Percentiles rank a stretch among this genome's conserved stretches.
Evolutionary conservation across 179 eudicot genomes (phyloP).

Genomic region (Amaranthus tricolor): DNA sequence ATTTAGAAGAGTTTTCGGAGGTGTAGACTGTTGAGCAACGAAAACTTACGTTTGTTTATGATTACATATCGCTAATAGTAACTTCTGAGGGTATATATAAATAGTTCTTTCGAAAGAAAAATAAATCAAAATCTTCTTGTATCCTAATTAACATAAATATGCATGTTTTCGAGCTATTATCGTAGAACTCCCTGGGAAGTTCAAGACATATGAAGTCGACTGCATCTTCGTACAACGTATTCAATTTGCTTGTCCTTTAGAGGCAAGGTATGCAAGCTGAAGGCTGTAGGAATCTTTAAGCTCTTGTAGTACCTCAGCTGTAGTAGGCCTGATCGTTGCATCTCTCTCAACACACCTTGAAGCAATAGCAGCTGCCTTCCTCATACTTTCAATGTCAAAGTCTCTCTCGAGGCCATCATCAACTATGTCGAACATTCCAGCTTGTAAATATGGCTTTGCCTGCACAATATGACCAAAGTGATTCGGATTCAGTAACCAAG

Average conservation of each 20-base stretch:
- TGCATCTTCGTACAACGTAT: neutral
- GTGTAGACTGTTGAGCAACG: no score
- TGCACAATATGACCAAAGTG: slow-evolving; percentile 19
- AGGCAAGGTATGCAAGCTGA: slow-evolving; percentile 64
- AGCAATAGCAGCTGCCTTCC: slow-evolving; percentile 51
- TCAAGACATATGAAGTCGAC: neutral
- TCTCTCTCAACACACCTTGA: slow-evolving; percentile 76
- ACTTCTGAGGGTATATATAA: no score
- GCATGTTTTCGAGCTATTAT: neutral
- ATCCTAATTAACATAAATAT: neutral
- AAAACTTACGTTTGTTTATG: no score
- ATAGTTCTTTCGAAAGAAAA: no score
- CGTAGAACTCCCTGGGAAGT: neutral
- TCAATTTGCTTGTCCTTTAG: slow-evolving; percentile 39
- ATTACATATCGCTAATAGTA: no score
- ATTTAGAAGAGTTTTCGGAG: no score
- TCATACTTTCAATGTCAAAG: slow-evolving; percentile 71
- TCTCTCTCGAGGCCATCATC: slow-evolving; percentile 63
- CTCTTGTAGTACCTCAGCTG: slow-evolving; percentile 50
- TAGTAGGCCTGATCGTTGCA: slow-evolving; percentile 64
- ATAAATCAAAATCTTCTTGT: no score
- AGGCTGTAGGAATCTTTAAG: slow-evolving; percentile 74
- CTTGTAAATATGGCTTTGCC: slow-evolving; percentile 87
- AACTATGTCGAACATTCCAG: slow-evolving; percentile 70
- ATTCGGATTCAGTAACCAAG: neutral